phyloP scores from a whole-genome alignment of 2,329 filamentous ascomycete species.

The Huntiella decipiens region DNA sequence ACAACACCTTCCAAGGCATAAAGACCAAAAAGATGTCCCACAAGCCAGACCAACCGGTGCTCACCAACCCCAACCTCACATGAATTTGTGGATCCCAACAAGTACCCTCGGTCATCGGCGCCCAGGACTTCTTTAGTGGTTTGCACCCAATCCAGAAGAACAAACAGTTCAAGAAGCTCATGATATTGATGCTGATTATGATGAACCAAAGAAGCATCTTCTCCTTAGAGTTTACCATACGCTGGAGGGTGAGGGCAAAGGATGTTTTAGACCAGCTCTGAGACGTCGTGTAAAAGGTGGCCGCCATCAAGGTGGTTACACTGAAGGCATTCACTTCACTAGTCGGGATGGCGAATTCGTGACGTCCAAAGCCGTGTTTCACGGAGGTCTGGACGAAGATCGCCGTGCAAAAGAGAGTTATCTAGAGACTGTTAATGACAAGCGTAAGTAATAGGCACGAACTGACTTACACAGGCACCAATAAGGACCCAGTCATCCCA shows the following conservation, averaged over 20 bases:
- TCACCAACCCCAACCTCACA: conserved; percentile 7
- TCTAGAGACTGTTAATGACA: neutral
- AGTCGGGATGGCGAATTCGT: conserved; percentile 10
- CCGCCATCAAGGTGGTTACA: conserved; percentile 2
- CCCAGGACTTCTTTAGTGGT: conserved; percentile 15
- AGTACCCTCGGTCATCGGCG: conserved; percentile 2
- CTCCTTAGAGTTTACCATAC: conserved; percentile 15
- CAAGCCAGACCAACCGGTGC: conserved; percentile 11
- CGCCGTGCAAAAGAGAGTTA: neutral
- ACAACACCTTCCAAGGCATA: conserved; percentile 15
- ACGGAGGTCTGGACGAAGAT: conserved; percentile 11
- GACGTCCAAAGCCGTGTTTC: conserved; percentile 12
- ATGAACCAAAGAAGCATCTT: conserved; percentile 15
- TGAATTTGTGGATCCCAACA: conserved; percentile 2
- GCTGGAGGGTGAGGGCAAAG: conserved; percentile 17
- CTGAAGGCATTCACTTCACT: neutral
- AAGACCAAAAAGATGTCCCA: conserved; percentile 14
- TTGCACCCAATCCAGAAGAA: conserved; percentile 16
- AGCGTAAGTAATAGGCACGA: neutral
- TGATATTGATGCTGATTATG: conserved; percentile 15
- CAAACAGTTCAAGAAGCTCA: conserved; percentile 13
- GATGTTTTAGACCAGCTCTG: conserved; percentile 14
- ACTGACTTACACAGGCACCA: conserved; percentile 14
- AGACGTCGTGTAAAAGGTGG: conserved; percentile 3
- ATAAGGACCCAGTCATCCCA: conserved; percentile 21